Percentiles rank a stretch among this genome's conserved stretches.
phyloP scores from a whole-genome alignment of 331 rosid species.

The Dryas integrifolia region DNA sequence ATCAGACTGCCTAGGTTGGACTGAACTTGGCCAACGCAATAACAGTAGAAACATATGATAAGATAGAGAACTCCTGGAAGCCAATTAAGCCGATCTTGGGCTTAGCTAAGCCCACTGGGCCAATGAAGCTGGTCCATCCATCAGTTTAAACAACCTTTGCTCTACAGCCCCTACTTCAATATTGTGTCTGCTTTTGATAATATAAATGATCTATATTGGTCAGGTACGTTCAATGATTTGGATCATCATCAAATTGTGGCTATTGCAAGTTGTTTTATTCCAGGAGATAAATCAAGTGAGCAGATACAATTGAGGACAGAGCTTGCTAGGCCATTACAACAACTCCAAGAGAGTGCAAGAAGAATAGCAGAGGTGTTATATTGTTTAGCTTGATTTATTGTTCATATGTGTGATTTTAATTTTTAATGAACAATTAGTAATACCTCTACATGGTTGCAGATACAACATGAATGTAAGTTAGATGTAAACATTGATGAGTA shows the following conservation, averaged over 20 bases:
- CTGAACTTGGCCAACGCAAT: slow-evolving; percentile 4
- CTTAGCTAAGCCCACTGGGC: background rate
- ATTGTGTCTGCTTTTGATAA: background rate
- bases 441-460: slow-evolving; percentile 42
- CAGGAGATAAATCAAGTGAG: slow-evolving; percentile 83
- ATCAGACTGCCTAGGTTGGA: background rate
- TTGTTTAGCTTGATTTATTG: slow-evolving; percentile 15
- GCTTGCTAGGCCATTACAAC: slow-evolving; percentile 90
- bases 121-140: background rate
- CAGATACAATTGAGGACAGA: slow-evolving; percentile 89
- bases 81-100: slow-evolving; percentile 3
- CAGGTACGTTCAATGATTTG: slow-evolving; percentile 93
- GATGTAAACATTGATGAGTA: slow-evolving; percentile 81
- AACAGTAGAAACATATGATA: background rate
- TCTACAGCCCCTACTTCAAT: background rate
- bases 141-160: background rate
- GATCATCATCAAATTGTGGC: slow-evolving; percentile 98
- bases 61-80: slow-evolving; percentile 2
- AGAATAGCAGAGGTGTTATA: slow-evolving; percentile 83
- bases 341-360: slow-evolving; percentile 96
- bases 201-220: slow-evolving; percentile 7
- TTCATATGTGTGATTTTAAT: background rate
- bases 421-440: slow-evolving; percentile 10
- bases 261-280: slow-evolving; percentile 95
- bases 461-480: slow-evolving; percentile 94